These are phyloP conservation scores for Tetradesmus lagerheimii DNA, from an alignment of 139 green algal species.

Conservation along the genomic window DNA sequence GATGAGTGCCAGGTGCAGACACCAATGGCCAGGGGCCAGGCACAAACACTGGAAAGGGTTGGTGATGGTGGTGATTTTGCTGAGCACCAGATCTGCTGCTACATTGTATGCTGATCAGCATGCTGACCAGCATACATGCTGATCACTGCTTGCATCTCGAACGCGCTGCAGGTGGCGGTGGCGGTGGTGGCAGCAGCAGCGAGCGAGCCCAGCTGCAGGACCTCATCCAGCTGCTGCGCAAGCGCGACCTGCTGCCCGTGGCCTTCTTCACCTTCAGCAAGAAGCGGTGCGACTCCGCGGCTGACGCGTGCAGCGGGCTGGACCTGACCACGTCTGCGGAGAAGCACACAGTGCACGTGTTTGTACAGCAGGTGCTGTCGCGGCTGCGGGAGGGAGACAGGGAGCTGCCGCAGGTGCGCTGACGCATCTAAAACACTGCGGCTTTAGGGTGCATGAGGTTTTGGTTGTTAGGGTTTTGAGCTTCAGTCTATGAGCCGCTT, in stretches of 20 bases:
- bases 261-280: slow-evolving; percentile 95
- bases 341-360: slow-evolving; percentile 84
- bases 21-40: slow-evolving; percentile 22
- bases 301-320: slow-evolving; percentile 63
- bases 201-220: slow-evolving; percentile 79
- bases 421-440: too few species aligned
- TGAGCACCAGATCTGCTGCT: not conserved
- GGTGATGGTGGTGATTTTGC: too few species aligned
- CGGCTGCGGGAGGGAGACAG: slow-evolving; percentile 83
- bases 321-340: slow-evolving; percentile 83
- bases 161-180: slow-evolving; percentile 41
- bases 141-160: too few species aligned
- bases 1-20: too few species aligned
- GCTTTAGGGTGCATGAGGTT: too few species aligned
- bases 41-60: too few species aligned
- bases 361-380: slow-evolving; percentile 73
- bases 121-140: too few species aligned
- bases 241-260: slow-evolving; percentile 80
- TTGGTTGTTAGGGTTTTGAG: too few species aligned
- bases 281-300: slow-evolving; percentile 77
- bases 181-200: slow-evolving; percentile 45
- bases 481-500: too few species aligned
- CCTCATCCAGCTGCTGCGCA: slow-evolving; percentile 74
- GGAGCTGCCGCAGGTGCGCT: slow-evolving; percentile 78
- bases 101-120: too few species aligned